Base-by-base conservation (phyloP, 106 monocot species). In the Chionographis japonica region DNA sequence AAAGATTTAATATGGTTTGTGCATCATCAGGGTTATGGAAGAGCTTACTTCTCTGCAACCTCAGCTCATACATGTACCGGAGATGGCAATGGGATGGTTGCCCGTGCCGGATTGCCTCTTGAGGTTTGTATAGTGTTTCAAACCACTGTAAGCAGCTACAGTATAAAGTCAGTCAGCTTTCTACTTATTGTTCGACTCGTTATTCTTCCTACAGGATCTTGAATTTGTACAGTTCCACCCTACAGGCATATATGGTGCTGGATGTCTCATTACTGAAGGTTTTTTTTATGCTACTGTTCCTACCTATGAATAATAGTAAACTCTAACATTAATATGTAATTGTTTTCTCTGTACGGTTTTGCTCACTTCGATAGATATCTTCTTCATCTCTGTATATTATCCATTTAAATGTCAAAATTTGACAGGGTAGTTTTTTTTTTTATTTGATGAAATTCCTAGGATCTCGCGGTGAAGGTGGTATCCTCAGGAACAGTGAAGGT, bases 21-120 rank as follows among this genome's bases (percentile, higher is more conserved):
- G 7, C 64, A n/a, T 61, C 64, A n/a, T 61, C 61, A 95, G 95
- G 97, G 97, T 57, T 97, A 92, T 66, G 97, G 97, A 7, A 89
- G 97, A 72, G 42, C 97, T 56, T 97, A 92, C 70, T 97, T 97
- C 71, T 97, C 92, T 67, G 95, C 97, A 68, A 97, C 97, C 20
- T 97, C 97, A 65, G 97, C 97, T 80, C 97, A 97, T 77, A 97
- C 97, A 40, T 97, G 97, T 73, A 97, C 97, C 61, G 97, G 97
- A 57, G 97, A 97, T 80, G 97, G 97, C 54, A 97, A 89, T 83
- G 86, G 80, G 54, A 97, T 97, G 97, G 92, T 80, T 73, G 89
- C 97, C 68, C 92, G 97, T 76, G 97, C 97, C 85, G 97, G 97
- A 54, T 66, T 97, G 62, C 92, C 92, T 53, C 92, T 97, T 56